Evolutionary conservation across 441 rosid genomes (phyloP), one percentile per base, ranked within the genome.

Genomic region (Erysimum cheiri): DNA sequence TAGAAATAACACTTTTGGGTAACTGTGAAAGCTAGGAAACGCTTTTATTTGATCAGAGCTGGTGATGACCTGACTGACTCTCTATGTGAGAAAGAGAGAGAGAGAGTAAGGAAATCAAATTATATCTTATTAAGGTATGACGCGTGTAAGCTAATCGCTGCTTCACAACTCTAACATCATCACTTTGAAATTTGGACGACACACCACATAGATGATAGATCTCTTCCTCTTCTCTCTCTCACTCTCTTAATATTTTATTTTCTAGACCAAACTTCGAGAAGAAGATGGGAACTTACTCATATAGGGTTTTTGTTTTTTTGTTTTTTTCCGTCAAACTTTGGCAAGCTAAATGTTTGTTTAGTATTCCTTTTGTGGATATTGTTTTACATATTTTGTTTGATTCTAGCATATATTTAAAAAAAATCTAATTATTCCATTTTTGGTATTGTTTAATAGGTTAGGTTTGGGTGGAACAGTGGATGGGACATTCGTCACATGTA

Each of bases 21-120:
- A 68, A 74, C 78, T 62, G 74, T 62, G 70, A 61, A 68, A 68
- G 48, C 44, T 2, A 47, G 60, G 26, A 62, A 75, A 75, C 74
- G 78, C 78, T 75, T 64, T 64, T 22, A 12, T 2, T 4, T n/a
- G 33, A 60, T 50, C 48, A 41, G 4, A 68, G 73, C 64, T 73
- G 62, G 48, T 50, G 12, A 22, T 59, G 62, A 64, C 64, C 63
- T 41, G 14, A 40, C 15, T 40, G n/a, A n/a, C n/a, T n/a, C n/a
- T n/a, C n/a, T n/a, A 6, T 40, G 5, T 13, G 40, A 0, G 44
- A 22, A 19, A 29, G 29, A 33, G 67, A 60, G 22, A 73, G 32
- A 73, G 11, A 14, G 3, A 49, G 22, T 17, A 35, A 28, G n/a
- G 10, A 66, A 50, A 50, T 37, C 11, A 74, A 54, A 32, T 32